These are phyloP conservation scores for Westerdykella sp. DNA, from an alignment of 2,329 filamentous ascomycete genomes.

Conservation along the genomic window DNA sequence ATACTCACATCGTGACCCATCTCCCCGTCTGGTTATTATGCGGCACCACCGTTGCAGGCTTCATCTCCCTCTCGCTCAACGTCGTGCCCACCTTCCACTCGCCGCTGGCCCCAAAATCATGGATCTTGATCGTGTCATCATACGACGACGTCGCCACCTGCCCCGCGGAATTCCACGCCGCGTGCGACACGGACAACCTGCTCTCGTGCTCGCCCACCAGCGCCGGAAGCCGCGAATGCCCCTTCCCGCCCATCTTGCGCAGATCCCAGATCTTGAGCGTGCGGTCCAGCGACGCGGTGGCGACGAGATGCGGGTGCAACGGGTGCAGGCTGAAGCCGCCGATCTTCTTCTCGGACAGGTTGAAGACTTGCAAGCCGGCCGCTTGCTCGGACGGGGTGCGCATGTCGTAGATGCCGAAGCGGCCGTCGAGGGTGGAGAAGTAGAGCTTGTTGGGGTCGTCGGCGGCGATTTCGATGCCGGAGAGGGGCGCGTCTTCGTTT, in stretches of 20 bases:
- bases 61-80: constrained; percentile 58
- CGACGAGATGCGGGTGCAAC: constrained; percentile 69
- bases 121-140: constrained; percentile 91
- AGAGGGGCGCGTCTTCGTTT: constrained; percentile 70
- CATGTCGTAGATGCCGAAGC: constrained; percentile 74
- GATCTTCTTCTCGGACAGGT: constrained; percentile 85
- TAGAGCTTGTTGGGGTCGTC: constrained; percentile 68
- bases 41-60: constrained; percentile 60
- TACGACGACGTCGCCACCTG: constrained; percentile 90
- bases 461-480: constrained; percentile 71
- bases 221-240: constrained; percentile 55
- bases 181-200: constrained; percentile 81
- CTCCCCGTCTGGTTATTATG: constrained; percentile 96
- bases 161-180: constrained; percentile 78
- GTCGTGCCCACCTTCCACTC: constrained; percentile 50
- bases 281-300: constrained; percentile 84
- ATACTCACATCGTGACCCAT: constrained; percentile 73
- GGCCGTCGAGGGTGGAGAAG: constrained; percentile 80
- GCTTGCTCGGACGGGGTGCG: constrained; percentile 53
- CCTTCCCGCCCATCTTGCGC: constrained; percentile 65
- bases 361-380: constrained; percentile 55
- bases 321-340: constrained; percentile 88
- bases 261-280: constrained; percentile 91
- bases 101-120: constrained; percentile 57
- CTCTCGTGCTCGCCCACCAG: constrained; percentile 78